phyloP scores from a whole-genome alignment of 495 filamentous ascomycete species.

The Pseudomonodictys pantanalensis region DNA sequence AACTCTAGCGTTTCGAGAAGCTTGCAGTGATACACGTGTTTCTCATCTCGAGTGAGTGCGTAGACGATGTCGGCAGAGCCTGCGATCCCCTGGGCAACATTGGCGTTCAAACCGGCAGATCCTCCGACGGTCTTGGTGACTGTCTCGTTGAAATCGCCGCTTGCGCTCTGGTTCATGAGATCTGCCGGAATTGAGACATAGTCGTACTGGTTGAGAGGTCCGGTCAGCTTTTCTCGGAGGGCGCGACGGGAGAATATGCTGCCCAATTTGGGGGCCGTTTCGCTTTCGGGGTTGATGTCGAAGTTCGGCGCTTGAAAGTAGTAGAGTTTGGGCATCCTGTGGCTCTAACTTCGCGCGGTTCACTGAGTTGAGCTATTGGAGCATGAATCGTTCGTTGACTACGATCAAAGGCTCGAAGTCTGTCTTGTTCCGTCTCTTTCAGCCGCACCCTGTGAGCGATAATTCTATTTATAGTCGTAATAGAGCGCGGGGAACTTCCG shows the following conservation, averaged over 20 bases:
- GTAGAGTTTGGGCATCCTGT: background rate
- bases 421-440: too few relatives aligned
- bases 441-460: too few relatives aligned
- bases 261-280: background rate
- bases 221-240: background rate
- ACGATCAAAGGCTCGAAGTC: background rate
- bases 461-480: too few relatives aligned
- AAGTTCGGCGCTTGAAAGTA: background rate
- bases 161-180: background rate
- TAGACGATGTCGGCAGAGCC: background rate
- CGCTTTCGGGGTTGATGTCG: background rate
- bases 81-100: background rate
- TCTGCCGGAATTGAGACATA: background rate
- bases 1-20: background rate
- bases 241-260: background rate
- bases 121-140: background rate
- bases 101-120: background rate
- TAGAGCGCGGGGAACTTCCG: too few relatives aligned
- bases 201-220: background rate
- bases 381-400: background rate
- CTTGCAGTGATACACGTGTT: background rate
- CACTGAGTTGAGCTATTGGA: background rate
- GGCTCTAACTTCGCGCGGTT: background rate
- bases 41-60: background rate
- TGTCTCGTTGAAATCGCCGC: background rate